Evolutionary conservation across 2,329 filamentous ascomycete species (phyloP).

Genomic region (Didymella segeticola): DNA sequence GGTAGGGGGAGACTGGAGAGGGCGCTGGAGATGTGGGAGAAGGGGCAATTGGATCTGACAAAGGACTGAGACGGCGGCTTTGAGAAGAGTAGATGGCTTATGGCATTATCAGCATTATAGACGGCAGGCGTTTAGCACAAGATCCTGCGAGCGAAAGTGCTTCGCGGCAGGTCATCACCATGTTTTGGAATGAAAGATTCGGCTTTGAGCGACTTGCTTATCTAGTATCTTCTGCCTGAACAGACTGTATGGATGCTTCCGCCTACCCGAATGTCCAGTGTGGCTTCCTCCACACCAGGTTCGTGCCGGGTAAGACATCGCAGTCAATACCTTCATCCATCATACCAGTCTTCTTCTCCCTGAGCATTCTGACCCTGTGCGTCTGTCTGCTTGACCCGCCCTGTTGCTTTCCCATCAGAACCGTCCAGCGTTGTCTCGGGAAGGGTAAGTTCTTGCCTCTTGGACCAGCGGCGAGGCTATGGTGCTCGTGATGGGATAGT

Average conservation of each 20-base stretch:
- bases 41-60: slow-evolving; percentile 11
- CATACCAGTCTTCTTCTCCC: background rate
- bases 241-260: background rate
- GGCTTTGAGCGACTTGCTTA: too few species aligned
- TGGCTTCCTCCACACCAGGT: slow-evolving; percentile 3
- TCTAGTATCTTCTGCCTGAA: too few species aligned
- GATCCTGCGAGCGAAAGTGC: slow-evolving; percentile 14
- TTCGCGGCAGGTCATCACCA: slow-evolving; percentile 10
- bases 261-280: slow-evolving; percentile 6
- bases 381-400: too few species aligned
- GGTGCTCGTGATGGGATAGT: background rate
- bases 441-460: background rate
- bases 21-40: slow-evolving; percentile 12
- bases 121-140: slow-evolving; percentile 3
- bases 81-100: too few species aligned
- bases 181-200: too few species aligned
- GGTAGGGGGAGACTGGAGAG: background rate
- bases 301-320: background rate
- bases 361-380: background rate
- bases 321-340: background rate
- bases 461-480: background rate
- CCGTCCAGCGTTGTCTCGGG: background rate
- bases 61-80: too few species aligned
- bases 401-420: background rate
- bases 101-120: too few species aligned